phyloP scores from a whole-genome alignment of 2,329 filamentous ascomycete genomes.

The Botrytis tulipae region DNA sequence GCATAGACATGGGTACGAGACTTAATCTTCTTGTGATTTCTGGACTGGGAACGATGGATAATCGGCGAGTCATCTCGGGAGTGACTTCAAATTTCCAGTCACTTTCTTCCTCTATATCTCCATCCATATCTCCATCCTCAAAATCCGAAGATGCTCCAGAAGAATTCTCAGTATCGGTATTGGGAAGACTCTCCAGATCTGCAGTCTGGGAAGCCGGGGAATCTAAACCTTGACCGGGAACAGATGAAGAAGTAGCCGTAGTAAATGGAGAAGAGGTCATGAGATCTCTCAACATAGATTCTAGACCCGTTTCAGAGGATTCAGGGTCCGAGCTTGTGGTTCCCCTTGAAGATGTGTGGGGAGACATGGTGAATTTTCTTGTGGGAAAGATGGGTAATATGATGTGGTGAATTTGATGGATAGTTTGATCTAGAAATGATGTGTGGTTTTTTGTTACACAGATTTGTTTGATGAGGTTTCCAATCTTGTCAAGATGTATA shows the following conservation, averaged over 20 bases:
- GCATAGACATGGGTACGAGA: neutral
- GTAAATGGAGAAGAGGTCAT: slow-evolving; percentile 6
- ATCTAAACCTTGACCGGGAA: neutral
- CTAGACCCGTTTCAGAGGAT: neutral
- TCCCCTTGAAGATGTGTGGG: slow-evolving; percentile 2
- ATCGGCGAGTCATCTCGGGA: slow-evolving; percentile 14
- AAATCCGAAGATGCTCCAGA: slow-evolving; percentile 1
- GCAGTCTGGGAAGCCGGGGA: slow-evolving; percentile 23
- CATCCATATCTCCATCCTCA: slow-evolving; percentile 4
- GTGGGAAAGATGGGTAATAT: slow-evolving; percentile 1
- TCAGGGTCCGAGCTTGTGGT: slow-evolving; percentile 7
- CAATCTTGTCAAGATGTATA: neutral
- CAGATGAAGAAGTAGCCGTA: neutral
- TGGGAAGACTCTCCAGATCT: slow-evolving; percentile 28
- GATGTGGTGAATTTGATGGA: neutral
- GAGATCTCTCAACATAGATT: slow-evolving; percentile 6
- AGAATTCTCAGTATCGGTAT: slow-evolving; percentile 31
- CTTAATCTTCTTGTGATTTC: slow-evolving; percentile 27
- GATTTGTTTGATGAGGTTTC: neutral
- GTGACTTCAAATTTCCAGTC: slow-evolving; percentile 19
- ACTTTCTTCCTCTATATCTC: neutral
- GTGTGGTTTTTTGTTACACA: neutral
- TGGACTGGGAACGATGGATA: slow-evolving; percentile 25
- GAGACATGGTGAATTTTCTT: slow-evolving; percentile 7
- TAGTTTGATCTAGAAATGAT: neutral